Base-by-base conservation (phyloP, 2,329 filamentous ascomycete species). In the Pleomassaria siparia region DNA sequence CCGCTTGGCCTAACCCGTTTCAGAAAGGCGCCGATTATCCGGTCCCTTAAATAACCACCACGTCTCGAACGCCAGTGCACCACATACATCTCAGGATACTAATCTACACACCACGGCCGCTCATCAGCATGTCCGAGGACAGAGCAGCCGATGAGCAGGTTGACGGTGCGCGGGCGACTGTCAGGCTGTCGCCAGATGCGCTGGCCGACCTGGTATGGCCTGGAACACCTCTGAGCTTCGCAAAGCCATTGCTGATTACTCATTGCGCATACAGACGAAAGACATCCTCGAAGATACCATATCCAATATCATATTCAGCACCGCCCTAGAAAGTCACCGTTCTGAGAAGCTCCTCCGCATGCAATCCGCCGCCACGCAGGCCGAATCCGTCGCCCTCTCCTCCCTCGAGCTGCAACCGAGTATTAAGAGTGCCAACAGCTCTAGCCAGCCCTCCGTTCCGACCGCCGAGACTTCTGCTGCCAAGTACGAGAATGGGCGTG, bases 251-350 rank as follows among this genome's bases (percentile, higher is more conserved):
- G 63, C 62, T 66, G 59, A 66, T 43, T 40, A 35, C 44, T 46
- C 28, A 29, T 33, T 44, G 40, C 32, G 24, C 39, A 22, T 43
- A 28, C 43, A 71, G 69, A 69, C 66, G 8, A 58, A 49, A 30
- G 58, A 66, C 24, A 81, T 92, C 50, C 79, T 92, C 62, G 86
- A 91, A 62, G 87, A 91, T 64, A 73, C 86, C 46, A 75, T 92
- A 52, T 84, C 87, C 74, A 91, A 89, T 69, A 81, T 91, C 62
- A 80, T 91, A 57, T 85, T 88, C 69, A 86, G 89, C 66, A 78
- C 89, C 43, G 77, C 89, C 54, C 78, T 90, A 62, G 83, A 88
- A 67, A 84, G 83, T 32, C 89, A 92, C 69, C 86, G 86, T 56
- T 81, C 88, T 58, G 89, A 92, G 73, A 91, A 91, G 75, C 81